These are phyloP conservation scores for Lactuca saligna DNA, from an alignment of 129 eudicot genomes.

Conservation along the genomic window DNA sequence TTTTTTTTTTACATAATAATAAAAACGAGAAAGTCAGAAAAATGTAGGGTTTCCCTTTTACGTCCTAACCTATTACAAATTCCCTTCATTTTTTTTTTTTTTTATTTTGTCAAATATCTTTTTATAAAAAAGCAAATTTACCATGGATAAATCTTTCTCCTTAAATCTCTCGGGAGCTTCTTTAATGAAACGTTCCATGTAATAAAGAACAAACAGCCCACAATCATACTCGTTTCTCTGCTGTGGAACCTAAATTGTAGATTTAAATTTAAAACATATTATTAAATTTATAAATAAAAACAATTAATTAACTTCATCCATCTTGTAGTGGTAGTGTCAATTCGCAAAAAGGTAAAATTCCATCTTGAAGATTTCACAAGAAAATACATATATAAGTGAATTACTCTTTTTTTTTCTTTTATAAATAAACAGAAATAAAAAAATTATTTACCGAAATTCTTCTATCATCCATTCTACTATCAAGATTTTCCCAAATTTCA, in stretches of 20 bases:
- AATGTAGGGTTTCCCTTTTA: no score
- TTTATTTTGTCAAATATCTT: no score
- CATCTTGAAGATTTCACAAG: no score
- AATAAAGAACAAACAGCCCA: constrained; percentile 80
- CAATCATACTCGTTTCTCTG: constrained; percentile 74
- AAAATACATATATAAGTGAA: no score
- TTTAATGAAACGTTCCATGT: constrained; percentile 70
- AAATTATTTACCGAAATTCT: constrained; percentile 43
- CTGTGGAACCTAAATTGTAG: constrained; percentile 67
- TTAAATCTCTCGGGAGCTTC: constrained; percentile 68
- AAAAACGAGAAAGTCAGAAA: no score
- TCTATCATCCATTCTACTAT: constrained; percentile 44
- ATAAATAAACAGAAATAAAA: neutral
- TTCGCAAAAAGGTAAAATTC: no score
- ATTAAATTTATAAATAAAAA: neutral
- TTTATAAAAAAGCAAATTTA: constrained; percentile 8
- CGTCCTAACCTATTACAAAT: no score
- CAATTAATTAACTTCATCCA: neutral
- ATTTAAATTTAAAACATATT: neutral
- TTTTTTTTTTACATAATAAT: no score
- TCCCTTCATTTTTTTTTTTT: no score
- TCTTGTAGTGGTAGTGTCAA: no score
- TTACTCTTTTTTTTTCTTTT: no score
- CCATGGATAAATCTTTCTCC: constrained; percentile 50
- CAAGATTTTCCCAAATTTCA: constrained; percentile 58